These are phyloP conservation scores for Meredithiella fracta DNA, from an alignment of 2,329 filamentous ascomycete species.

Conservation along the genomic window DNA sequence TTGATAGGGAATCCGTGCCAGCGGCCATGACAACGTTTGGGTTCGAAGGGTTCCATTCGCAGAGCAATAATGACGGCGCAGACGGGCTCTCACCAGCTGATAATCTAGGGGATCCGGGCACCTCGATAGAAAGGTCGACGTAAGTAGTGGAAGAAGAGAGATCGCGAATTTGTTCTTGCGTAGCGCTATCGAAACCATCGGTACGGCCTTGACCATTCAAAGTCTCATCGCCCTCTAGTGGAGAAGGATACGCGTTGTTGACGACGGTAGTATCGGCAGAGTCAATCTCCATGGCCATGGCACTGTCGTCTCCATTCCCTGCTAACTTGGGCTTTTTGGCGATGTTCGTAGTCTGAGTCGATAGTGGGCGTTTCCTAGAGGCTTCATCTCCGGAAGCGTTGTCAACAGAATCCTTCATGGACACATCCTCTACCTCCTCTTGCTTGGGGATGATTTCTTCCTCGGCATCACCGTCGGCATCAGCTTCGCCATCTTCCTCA, in stretches of 20 bases:
- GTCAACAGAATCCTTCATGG: slow-evolving; percentile 8
- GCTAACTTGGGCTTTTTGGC: slow-evolving; percentile 13
- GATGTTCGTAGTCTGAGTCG: slow-evolving; percentile 7
- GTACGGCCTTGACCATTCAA: slow-evolving; percentile 38
- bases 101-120: slow-evolving; percentile 15
- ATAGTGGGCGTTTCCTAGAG: slow-evolving; percentile 10
- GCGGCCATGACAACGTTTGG: slow-evolving; percentile 49
- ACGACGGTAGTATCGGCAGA: slow-evolving; percentile 26
- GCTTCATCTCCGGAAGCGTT: slow-evolving; percentile 6
- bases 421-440: slow-evolving; percentile 11
- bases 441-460: slow-evolving; percentile 13
- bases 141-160: slow-evolving; percentile 43
- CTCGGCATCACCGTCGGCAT: slow-evolving; percentile 16
- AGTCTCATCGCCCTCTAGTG: slow-evolving; percentile 40
- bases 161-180: slow-evolving; percentile 48
- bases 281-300: slow-evolving; percentile 42
- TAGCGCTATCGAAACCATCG: slow-evolving; percentile 46
- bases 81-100: slow-evolving; percentile 20
- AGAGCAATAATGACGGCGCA: slow-evolving; percentile 47
- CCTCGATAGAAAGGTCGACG: slow-evolving; percentile 33
- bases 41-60: slow-evolving; percentile 51
- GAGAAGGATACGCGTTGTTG: slow-evolving; percentile 50
- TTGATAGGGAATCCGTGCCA: slow-evolving; percentile 54
- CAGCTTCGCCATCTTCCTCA: slow-evolving; percentile 23
- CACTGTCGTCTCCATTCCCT: slow-evolving; percentile 12